phyloP scores from a whole-genome alignment of 495 filamentous ascomycete genomes.

The Daldinia vernicosa region DNA sequence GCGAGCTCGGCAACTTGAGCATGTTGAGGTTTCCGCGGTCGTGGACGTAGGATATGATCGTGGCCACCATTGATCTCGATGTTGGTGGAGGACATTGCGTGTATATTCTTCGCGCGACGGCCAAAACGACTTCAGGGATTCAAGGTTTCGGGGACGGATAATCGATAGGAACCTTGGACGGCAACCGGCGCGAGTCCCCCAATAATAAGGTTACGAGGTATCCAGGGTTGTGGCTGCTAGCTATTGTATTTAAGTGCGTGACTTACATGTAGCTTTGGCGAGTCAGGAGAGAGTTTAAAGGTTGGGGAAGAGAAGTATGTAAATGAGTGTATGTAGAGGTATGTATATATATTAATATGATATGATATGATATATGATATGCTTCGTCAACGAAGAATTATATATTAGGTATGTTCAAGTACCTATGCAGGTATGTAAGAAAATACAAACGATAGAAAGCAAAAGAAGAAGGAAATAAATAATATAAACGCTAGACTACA shows the following conservation, averaged over 20 bases:
- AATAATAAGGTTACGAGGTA: neutral
- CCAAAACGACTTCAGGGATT: neutral
- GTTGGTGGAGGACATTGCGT: slow-evolving; percentile 44
- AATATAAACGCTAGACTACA: slow-evolving; percentile 5
- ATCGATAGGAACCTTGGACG: slow-evolving; percentile 10
- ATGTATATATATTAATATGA: neutral
- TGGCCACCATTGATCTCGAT: slow-evolving; percentile 39
- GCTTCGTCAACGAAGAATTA: slow-evolving; percentile 26
- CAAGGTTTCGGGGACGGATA: neutral
- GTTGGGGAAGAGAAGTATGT: neutral
- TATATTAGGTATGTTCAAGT: neutral
- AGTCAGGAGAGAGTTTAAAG: slow-evolving; percentile 8
- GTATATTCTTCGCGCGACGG: neutral
- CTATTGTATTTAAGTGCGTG: neutral
- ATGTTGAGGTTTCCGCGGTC: slow-evolving; percentile 56
- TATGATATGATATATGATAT: neutral
- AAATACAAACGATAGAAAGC: neutral
- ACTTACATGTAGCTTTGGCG: slow-evolving; percentile 11
- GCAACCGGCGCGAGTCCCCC: neutral
- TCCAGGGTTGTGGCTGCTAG: slow-evolving; percentile 7
- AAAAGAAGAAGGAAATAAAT: slow-evolving; percentile 1
- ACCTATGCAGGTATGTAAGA: neutral
- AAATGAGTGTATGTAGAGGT: no score
- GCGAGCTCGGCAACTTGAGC: slow-evolving; percentile 51
- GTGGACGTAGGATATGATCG: slow-evolving; percentile 52